Conservation (phyloP, 2,329 filamentous ascomycete genomes). For the Botrytis sinoallii region DNA sequence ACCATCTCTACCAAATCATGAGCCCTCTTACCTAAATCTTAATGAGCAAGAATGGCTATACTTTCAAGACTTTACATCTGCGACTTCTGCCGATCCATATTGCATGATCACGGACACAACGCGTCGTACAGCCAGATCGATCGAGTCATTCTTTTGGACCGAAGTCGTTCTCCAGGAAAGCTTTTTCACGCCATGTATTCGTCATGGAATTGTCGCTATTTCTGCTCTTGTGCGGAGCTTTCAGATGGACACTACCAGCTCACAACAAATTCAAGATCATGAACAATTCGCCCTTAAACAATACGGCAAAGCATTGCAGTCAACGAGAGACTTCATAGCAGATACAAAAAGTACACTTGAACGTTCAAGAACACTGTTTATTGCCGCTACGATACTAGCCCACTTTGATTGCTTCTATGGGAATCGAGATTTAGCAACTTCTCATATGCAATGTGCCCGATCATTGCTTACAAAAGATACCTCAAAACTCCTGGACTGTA, state of each 20-base stretch:
- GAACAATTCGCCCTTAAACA: constrained; percentile 32
- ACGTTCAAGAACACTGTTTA: constrained; percentile 22
- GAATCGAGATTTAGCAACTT: constrained; percentile 54
- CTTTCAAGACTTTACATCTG: constrained; percentile 30
- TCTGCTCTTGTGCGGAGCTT: constrained; percentile 28
- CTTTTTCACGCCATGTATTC: constrained; percentile 24
- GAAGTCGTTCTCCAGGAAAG: constrained; percentile 27
- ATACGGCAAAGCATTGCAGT: constrained; percentile 32
- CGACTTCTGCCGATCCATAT: constrained; percentile 23
- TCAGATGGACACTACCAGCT: neutral
- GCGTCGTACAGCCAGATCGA: constrained; percentile 1
- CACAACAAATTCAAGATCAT: constrained; percentile 22
- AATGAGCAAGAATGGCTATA: constrained; percentile 28
- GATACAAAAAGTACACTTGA: constrained; percentile 6
- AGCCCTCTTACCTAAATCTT: constrained; percentile 19
- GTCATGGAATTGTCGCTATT: constrained; percentile 33
- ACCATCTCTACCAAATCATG: constrained; percentile 20
- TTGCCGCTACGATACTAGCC: constrained; percentile 30
- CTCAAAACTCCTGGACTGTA: constrained; percentile 44
- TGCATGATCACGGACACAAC: constrained; percentile 7
- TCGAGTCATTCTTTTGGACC: constrained; percentile 51
- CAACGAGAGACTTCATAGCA: constrained; percentile 27
- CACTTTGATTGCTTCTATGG: constrained; percentile 34
- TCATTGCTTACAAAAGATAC: constrained; percentile 27
- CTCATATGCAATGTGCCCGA: constrained; percentile 46